Base-by-base conservation (phyloP, 1,284 basidiomycete genomes). In the Ceratobasidium sp. region DNA sequence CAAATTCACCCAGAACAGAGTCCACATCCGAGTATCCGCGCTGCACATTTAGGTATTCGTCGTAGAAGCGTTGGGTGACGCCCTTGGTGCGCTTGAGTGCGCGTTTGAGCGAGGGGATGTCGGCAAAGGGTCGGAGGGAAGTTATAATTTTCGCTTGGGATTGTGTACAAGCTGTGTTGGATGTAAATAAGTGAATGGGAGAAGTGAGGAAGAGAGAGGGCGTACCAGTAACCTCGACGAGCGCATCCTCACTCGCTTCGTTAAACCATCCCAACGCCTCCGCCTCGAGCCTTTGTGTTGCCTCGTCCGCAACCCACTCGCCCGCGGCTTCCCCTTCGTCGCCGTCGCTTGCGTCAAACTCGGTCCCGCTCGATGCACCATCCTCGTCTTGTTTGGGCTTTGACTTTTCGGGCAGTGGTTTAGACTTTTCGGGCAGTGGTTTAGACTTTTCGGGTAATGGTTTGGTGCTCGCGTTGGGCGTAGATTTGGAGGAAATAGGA, bases 21-120 rank as follows among this genome's bases (percentile, higher is more conserved):
- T 99, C 97, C 70, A 99, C 96, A 72, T 91, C 88, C 21, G 90
- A 88, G 78, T 98, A 99, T 1, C 95, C 95, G 75, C 90, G 85
- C 81, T 98, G 92, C 76, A 98, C 92, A 64, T 90, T 87, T 67
- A 88, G 87, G 79, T 93, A 96, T 75, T 96, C 93, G 77, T 96
- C 92, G 79, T 98, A 95, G 78, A 99, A 85, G 73, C 91, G 89
- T 73, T 91, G 86, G 73, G 94, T 95, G 76, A 99, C 91, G 21
- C 96, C 96, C 7, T 85, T 89, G 18, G 87, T 88, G 80, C 95
- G 92, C 64, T 87, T 87, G 12, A 97, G 86, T 79, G 92, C 95
- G 72, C 80, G 80, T 59, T 88, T 89, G 61, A 98, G 83, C 74
- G 96, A 93, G 44, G 91, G 89, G n/a, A 89, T 85, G 23, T 88